Evolutionary conservation across 768 basidiomycete species (phyloP).

Genomic region (Suillus fuscotomentosus): DNA sequence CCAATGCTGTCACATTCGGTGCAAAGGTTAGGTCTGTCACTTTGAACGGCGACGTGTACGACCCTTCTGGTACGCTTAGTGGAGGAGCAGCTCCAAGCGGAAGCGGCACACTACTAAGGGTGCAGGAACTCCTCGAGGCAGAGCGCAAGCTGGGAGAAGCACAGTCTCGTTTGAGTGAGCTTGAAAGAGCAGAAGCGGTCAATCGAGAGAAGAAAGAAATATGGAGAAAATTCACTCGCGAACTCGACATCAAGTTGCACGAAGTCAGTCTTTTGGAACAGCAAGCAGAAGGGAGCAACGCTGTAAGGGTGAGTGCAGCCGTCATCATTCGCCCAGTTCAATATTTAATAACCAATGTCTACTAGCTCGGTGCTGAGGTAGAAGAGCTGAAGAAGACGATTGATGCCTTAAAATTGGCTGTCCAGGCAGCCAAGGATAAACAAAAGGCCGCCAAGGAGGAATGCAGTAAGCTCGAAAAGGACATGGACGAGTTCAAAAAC

Average conservation of each 20-base stretch:
- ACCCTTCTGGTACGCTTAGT: slow-evolving; percentile 90
- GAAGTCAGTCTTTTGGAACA: slow-evolving; percentile 79
- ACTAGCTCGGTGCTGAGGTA: slow-evolving; percentile 78
- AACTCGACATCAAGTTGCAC: slow-evolving; percentile 89
- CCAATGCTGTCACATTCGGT: slow-evolving; percentile 85
- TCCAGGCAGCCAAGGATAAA: slow-evolving; percentile 70
- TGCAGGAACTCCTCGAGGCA: slow-evolving; percentile 75
- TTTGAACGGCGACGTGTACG: slow-evolving; percentile 92
- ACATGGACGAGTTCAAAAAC: slow-evolving; percentile 98
- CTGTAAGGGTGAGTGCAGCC: slow-evolving; percentile 64
- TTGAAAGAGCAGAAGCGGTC: slow-evolving; percentile 56
- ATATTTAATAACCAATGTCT: background rate
- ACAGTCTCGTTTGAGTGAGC: slow-evolving; percentile 40
- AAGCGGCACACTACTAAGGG: slow-evolving; percentile 72
- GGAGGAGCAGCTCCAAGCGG: slow-evolving; percentile 85
- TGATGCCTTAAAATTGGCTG: slow-evolving; percentile 50
- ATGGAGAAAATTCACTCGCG: slow-evolving; percentile 60
- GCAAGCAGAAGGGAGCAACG: slow-evolving; percentile 87
- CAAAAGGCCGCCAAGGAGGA: slow-evolving; percentile 77
- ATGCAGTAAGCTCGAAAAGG: slow-evolving; percentile 84
- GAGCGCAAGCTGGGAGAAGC: slow-evolving; percentile 59
- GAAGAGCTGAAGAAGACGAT: slow-evolving; percentile 69
- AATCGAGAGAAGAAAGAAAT: slow-evolving; percentile 52
- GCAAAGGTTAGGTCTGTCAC: slow-evolving; percentile 79
- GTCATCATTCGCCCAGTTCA: background rate